A percentile compares a stretch with the other conserved stretches of the same genome.
phyloP scores from a whole-genome alignment of 2,329 filamentous ascomycete species.

The Colletotrichum falcatum region DNA sequence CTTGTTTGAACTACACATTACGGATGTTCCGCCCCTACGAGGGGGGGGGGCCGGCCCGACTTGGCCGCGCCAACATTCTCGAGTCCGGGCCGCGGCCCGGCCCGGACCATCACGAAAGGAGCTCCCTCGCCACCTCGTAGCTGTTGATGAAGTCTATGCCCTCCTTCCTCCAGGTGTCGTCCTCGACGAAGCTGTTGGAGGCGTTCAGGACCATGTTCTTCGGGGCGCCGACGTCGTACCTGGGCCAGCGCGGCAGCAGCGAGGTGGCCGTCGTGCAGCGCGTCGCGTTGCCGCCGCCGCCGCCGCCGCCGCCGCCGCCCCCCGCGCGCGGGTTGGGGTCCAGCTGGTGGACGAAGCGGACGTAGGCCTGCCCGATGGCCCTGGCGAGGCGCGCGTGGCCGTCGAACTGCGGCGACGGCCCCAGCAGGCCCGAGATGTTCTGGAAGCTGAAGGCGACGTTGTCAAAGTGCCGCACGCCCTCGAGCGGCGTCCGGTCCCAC shows the following conservation, averaged over 20 bases:
- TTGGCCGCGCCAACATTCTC: no score
- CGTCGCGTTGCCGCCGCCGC: constrained; percentile 28
- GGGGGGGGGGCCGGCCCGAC: no score
- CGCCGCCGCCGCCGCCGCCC: no score
- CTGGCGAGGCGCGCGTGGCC: constrained; percentile 50
- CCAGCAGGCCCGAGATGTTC: constrained; percentile 61
- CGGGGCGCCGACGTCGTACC: constrained; percentile 52
- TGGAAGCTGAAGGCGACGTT: constrained; percentile 65
- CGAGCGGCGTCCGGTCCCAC: constrained; percentile 55
- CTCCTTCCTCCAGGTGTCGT: constrained; percentile 60
- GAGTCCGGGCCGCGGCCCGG: no score
- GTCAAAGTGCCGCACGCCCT: constrained; percentile 59
- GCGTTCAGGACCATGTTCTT: constrained; percentile 61
- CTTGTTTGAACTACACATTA: neutral
- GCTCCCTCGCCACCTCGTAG: constrained; percentile 52
- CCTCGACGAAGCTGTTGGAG: constrained; percentile 57
- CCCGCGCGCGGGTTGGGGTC: constrained; percentile 55
- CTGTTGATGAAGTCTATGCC: constrained; percentile 59
- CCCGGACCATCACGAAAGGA: constrained; percentile 44
- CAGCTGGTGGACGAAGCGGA: constrained; percentile 56
- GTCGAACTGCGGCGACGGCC: constrained; percentile 57
- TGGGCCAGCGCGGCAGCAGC: constrained; percentile 55
- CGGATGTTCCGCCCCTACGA: neutral
- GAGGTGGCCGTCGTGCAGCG: constrained; percentile 31
- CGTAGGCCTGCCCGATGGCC: constrained; percentile 56